Base-by-base conservation (phyloP, 345 rosid genomes). In the Eucalyptus viminalis region DNA sequence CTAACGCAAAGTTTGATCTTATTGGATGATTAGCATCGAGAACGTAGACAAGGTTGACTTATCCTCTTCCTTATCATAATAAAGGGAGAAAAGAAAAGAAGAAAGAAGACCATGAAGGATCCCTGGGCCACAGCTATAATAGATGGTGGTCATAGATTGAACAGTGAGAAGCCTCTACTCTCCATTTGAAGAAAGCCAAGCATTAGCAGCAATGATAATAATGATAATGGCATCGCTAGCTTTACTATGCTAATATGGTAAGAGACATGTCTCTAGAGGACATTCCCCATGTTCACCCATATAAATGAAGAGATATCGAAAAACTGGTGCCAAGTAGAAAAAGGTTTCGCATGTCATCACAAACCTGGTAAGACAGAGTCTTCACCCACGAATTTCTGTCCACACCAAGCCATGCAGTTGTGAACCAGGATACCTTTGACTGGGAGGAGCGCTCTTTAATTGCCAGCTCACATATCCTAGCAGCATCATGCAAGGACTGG, bases 321-420 rank as follows among this genome's bases (percentile, higher is more conserved):
- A 87, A 86, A 90, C 31, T 50, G n/a, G 80, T 85, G 86, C 69
- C 49, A 88, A 9, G 15, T 40, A 76, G 15, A 76, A 4, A 76
- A 76, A 40, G 85, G 85, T 87, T 49, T 76, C n/a, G 17, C 9
- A 16, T 81, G 67, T 86, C 85, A 87, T 34, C 24, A 91, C 88
- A 86, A 43, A 98, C 99, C 98, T 98, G 99, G 92, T 98, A 98
- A 88, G 99, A 95, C 83, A 98, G 94, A 15, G 96, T 94, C 91
- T 95, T 98, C 91, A 95, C 92, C 99, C 99, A 98, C 21, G 98
- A 95, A 85, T 94, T 98, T 92, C 92, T 93, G 89, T 98, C 98
- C 53, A 93, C 92, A 87, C 99, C 98, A 80, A 97, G 95, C 99
- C 98, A 98, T 54, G 97, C 95, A 37, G 95, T 93, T 72, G 99